phyloP scores from a whole-genome alignment of 2,329 filamentous ascomycete genomes.

The Boeremia lycopersici region DNA sequence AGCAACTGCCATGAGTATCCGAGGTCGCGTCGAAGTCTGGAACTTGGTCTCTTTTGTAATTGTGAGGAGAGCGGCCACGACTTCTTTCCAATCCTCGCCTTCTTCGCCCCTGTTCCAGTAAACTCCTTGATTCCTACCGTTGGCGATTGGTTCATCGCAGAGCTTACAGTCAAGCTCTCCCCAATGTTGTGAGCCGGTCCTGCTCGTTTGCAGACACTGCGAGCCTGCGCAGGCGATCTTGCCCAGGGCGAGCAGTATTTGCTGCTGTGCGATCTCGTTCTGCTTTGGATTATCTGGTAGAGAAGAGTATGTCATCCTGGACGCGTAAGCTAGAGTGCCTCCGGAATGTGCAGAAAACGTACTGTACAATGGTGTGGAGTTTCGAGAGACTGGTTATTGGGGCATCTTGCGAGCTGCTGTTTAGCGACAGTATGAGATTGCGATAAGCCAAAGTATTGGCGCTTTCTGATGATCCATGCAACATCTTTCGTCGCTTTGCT shows the following conservation, averaged over 20 bases:
- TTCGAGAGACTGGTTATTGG: constrained; percentile 28
- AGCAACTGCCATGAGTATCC: constrained; percentile 42
- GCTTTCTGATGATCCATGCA: constrained; percentile 21
- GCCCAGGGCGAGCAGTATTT: constrained; percentile 36
- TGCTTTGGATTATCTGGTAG: constrained; percentile 22
- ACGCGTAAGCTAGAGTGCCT: constrained; percentile 15
- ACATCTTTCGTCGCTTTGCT: constrained; percentile 36
- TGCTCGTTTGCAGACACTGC: constrained; percentile 22
- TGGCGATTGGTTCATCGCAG: constrained; percentile 27
- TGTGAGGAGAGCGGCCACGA: constrained; percentile 35
- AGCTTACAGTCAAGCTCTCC: constrained; percentile 26
- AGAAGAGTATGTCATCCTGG: constrained; percentile 32
- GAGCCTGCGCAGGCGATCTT: constrained; percentile 45
- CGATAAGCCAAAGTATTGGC: constrained; percentile 23
- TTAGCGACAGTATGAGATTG: constrained; percentile 29
- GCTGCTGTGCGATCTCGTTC: constrained; percentile 27
- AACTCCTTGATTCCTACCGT: constrained; percentile 2
- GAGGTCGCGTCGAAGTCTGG: constrained; percentile 35
- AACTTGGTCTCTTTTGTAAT: constrained; percentile 40
- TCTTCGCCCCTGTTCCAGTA: constrained; percentile 34
- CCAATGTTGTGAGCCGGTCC: constrained; percentile 16
- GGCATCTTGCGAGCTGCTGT: constrained; percentile 30
- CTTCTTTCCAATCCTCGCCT: constrained; percentile 42
- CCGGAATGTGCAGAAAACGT: constrained; percentile 6
- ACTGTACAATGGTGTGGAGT: constrained; percentile 37